A percentile compares a stretch with the other conserved stretches of the same genome.
These are phyloP conservation scores for Mortierella sp. DNA, from an alignment of 371 early-diverging fungal species.

Conservation along the genomic window DNA sequence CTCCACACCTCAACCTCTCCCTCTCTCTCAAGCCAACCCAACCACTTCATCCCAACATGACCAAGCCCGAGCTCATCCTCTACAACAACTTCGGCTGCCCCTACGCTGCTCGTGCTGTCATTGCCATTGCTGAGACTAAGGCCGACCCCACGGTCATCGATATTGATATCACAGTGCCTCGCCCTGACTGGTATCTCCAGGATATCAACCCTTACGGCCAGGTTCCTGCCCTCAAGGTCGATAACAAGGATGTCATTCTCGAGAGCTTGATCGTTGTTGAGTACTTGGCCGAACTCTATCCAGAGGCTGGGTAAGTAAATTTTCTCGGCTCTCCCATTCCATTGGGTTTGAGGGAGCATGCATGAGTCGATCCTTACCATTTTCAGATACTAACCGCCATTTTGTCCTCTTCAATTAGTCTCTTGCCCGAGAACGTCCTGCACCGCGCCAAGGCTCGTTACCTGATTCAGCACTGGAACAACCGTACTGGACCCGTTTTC, in stretches of 20 bases:
- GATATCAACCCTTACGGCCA: constrained; percentile 54
- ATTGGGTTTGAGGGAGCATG: too few relatives aligned
- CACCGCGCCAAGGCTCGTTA: constrained; percentile 45
- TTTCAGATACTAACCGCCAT: too few relatives aligned
- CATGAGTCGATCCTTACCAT: too few relatives aligned
- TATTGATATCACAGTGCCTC: constrained; percentile 35
- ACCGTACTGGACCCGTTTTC: constrained; percentile 25
- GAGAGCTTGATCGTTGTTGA: constrained; percentile 43
- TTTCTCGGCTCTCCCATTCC: neutral
- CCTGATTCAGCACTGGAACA: constrained; percentile 41
- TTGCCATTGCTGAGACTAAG: constrained; percentile 40
- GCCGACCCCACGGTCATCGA: constrained; percentile 24
- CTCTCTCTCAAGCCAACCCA: neutral
- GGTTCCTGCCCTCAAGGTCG: constrained; percentile 47
- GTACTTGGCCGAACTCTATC: constrained; percentile 39
- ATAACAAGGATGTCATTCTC: constrained; percentile 39
- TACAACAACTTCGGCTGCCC: constrained; percentile 42
- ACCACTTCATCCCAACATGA: constrained; percentile 17
- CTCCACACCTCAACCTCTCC: too few relatives aligned
- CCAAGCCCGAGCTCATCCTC: constrained; percentile 32
- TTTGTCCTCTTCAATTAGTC: constrained; percentile 9
- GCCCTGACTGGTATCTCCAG: constrained; percentile 51
- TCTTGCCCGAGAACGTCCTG: constrained; percentile 37
- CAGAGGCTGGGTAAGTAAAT: constrained; percentile 33
- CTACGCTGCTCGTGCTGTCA: constrained; percentile 45